Conservation (phyloP, 345 rosid genomes). For the Populus alba region DNA sequence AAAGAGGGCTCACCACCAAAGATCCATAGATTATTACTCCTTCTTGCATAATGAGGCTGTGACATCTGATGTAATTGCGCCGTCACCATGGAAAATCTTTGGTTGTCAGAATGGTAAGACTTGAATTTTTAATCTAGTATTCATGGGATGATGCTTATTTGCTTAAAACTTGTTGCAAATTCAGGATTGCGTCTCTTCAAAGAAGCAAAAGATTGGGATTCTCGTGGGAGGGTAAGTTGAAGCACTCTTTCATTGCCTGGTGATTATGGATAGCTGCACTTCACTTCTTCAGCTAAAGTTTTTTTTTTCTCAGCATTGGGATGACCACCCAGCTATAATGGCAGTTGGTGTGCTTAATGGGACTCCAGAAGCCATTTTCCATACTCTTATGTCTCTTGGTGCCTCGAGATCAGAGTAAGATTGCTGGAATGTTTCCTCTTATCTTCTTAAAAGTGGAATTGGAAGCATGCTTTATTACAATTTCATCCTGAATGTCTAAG, state of each 20-base stretch:
- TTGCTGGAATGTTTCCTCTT: constrained; percentile 13
- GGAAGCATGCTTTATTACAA: neutral
- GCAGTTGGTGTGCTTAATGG: constrained; percentile 88
- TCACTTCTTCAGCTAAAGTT: neutral
- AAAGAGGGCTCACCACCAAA: constrained; percentile 41
- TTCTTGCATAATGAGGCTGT: constrained; percentile 45
- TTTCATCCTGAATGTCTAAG: neutral
- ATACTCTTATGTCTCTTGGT: constrained; percentile 75
- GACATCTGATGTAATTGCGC: constrained; percentile 77
- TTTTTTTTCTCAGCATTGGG: constrained; percentile 61
- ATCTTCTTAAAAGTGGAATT: neutral
- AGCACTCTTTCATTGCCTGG: neutral
- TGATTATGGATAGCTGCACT: neutral
- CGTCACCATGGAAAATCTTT: constrained; percentile 93
- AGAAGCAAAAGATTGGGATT: constrained; percentile 81
- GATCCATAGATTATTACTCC: constrained; percentile 52
- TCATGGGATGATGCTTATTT: constrained; percentile 2
- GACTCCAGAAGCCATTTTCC: constrained; percentile 78
- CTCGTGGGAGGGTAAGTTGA: constrained; percentile 49
- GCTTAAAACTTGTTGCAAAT: constrained; percentile 8
- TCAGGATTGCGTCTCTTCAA: constrained; percentile 88
- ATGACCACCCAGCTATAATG: constrained; percentile 90
- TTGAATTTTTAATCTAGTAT: constrained; percentile 1
- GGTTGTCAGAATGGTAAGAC: constrained; percentile 86
- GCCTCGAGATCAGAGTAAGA: constrained; percentile 83